phyloP scores from a whole-genome alignment of 2,329 filamentous ascomycete genomes.

The Mycocentrospora acerina region DNA sequence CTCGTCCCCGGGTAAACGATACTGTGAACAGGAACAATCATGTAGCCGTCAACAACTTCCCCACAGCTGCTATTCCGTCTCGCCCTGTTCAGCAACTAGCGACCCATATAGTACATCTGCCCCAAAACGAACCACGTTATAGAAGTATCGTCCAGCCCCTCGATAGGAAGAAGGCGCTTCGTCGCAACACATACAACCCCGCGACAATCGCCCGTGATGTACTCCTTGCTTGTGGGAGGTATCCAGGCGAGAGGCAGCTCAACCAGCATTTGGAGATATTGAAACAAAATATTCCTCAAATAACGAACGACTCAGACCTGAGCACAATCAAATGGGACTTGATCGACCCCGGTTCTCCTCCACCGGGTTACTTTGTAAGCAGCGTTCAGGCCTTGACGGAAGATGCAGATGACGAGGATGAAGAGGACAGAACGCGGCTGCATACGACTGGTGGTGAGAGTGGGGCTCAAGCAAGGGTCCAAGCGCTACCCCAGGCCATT shows the following conservation, averaged over 20 bases:
- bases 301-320: slow-evolving; percentile 54
- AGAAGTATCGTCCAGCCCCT: slow-evolving; percentile 48
- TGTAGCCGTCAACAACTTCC: slow-evolving; percentile 24
- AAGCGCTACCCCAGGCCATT: slow-evolving; percentile 30
- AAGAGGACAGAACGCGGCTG: slow-evolving; percentile 9
- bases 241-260: slow-evolving; percentile 59
- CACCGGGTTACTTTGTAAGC: slow-evolving; percentile 35
- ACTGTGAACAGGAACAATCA: slow-evolving; percentile 15
- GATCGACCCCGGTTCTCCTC: slow-evolving; percentile 58
- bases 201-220: slow-evolving; percentile 65
- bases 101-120: slow-evolving; percentile 5
- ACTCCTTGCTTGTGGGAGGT: slow-evolving; percentile 61
- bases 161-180: slow-evolving; percentile 48
- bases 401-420: slow-evolving; percentile 38
- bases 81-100: slow-evolving; percentile 10
- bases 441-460: slow-evolving; percentile 23
- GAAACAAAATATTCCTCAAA: slow-evolving; percentile 44
- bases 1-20: slow-evolving; percentile 10
- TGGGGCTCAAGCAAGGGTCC: slow-evolving; percentile 26
- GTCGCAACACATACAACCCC: slow-evolving; percentile 58
- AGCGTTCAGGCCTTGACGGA: slow-evolving; percentile 26
- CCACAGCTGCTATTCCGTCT: slow-evolving; percentile 15
- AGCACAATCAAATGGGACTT: slow-evolving; percentile 63
- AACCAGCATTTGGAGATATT: slow-evolving; percentile 61
- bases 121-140: slow-evolving; percentile 18